Conservation (phyloP, 148 eudicot species). For the Beta vulgaris region DNA sequence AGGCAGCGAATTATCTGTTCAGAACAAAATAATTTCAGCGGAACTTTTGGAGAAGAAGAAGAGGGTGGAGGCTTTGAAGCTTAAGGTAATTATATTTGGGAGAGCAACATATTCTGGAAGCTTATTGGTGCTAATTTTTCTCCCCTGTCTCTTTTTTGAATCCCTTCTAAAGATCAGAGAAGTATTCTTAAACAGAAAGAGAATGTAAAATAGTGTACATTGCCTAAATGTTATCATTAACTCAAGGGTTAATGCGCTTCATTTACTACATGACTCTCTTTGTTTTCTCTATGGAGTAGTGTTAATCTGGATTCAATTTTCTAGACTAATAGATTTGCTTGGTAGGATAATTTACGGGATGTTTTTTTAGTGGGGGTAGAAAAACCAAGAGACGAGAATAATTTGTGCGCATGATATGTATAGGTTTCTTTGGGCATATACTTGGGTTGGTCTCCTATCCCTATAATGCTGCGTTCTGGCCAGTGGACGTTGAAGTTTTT, state of each 20-base stretch:
- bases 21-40: conserved; percentile 42
- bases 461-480: not conserved
- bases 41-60: conserved; percentile 57
- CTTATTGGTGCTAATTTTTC: not conserved
- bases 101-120: not conserved
- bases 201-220: not conserved
- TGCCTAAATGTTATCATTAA: not conserved
- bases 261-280: not conserved
- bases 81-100: conserved; percentile 49
- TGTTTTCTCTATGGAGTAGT: not conserved
- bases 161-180: not conserved
- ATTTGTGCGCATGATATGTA: not conserved
- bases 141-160: not conserved
- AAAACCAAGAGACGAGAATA: not conserved
- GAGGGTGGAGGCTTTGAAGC: conserved; percentile 54
- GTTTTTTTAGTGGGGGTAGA: not conserved
- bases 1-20: conserved; percentile 35
- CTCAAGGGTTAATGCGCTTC: not conserved
- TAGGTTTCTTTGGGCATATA: not conserved
- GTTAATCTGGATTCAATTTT: not conserved
- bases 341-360: not conserved
- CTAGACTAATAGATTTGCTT: not conserved
- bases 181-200: not conserved
- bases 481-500: not conserved
- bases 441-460: not conserved